Evolutionary conservation across 2,329 filamentous ascomycete genomes (phyloP), one percentile per base, ranked within the genome.

Genomic region (Paraconiothyrium brasiliense): DNA sequence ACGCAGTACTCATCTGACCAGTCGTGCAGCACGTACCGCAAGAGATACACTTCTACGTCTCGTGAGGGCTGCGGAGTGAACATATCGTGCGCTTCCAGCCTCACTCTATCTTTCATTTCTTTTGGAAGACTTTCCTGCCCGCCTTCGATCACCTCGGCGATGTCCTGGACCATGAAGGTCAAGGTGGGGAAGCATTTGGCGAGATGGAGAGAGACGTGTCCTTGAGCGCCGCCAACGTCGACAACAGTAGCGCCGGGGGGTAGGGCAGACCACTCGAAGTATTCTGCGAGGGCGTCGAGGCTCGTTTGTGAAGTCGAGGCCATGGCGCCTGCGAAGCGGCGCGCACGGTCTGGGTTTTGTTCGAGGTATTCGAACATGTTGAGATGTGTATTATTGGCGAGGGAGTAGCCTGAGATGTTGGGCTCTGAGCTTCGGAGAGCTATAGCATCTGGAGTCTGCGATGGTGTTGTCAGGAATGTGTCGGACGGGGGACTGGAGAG

Each of bases 21-120:
- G 74, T 88, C 86, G 68, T 88, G 85, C 10, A 88, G 74, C 64
- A 88, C 86, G 80, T 82, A 84, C 47, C 84, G 82, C 73, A 87
- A 83, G 67, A 83, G 82, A 73, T 87, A 88, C 2, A 86, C 51
- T 22, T 62, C 37, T 27, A 37, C 35, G 22, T 37, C 6, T 22
- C 43, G 48, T 6, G 58, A 22, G 1, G 61, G 37, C 58, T 69
- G 65, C n/a, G 54, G 16, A 8, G n/a, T 48, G 47, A 67, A 69
- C 20, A 67, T 49, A 22, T 69, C 61, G 43, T 69, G 63, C 9
- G 37, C 51, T 4, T 51, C 34, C 39, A 67, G 47, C 13, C 46
- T 24, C 9, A 68, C 24, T 16, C 59, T 35, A 0, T 44, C 54
- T 7, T 41, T 32, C 2, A 63, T 2, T 4, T 50, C 49, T 8